Percentiles rank a stretch among this genome's conserved stretches.
These are phyloP conservation scores for Scopulariopsis brevicaulis DNA, from an alignment of 2,329 filamentous ascomycete species.

Conservation along the genomic window DNA sequence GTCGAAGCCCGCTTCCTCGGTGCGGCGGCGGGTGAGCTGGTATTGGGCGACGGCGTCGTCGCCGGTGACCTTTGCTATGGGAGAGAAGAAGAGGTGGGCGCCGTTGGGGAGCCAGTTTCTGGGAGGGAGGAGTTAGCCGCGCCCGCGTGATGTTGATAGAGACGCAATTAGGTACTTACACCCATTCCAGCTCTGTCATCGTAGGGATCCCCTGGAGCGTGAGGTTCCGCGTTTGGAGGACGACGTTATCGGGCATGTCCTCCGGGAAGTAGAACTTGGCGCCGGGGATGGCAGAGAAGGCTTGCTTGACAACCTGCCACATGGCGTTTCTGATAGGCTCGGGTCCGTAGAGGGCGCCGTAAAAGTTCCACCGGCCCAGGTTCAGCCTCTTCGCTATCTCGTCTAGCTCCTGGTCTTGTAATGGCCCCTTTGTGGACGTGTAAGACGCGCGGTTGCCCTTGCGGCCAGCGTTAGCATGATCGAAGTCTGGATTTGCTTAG, in stretches of 20 bases:
- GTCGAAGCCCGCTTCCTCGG: constrained; percentile 15
- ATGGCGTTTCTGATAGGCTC: constrained; percentile 13
- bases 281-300: constrained; percentile 19
- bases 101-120: constrained; percentile 23
- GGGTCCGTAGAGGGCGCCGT: constrained; percentile 22
- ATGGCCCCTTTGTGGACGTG: constrained; percentile 11
- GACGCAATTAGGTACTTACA: constrained; percentile 8
- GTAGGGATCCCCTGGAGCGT: constrained; percentile 22
- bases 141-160: constrained; percentile 5
- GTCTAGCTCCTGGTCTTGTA: constrained; percentile 26
- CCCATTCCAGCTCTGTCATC: constrained; percentile 24
- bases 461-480: too few relatives aligned
- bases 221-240: constrained; percentile 16
- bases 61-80: constrained; percentile 21
- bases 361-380: constrained; percentile 33
- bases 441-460: constrained; percentile 11
- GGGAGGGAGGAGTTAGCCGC: too few relatives aligned
- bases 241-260: constrained; percentile 18
- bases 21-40: constrained; percentile 14
- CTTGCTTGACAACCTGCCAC: constrained; percentile 18
- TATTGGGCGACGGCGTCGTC: constrained; percentile 21
- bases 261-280: constrained; percentile 21
- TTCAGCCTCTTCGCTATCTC: constrained; percentile 23
- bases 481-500: not conserved
- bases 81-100: constrained; percentile 22